Evolutionary conservation across 306 rosid genomes (phyloP), one percentile per base, ranked within the genome.

Genomic region (Medicago arabica): DNA sequence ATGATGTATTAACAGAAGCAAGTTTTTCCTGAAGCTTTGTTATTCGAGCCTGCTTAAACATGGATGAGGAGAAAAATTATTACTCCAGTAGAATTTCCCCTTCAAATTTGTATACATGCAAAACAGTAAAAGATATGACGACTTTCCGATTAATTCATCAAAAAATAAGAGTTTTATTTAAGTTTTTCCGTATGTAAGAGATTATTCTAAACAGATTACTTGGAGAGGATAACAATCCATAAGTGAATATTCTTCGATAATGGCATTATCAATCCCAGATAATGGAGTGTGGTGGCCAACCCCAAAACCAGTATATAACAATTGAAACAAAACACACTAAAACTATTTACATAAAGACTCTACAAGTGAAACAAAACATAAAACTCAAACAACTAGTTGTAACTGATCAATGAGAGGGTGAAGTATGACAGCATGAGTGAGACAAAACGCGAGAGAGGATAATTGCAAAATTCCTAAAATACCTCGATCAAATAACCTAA

Each of bases 21-120:
- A 83, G 72, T 76, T 87, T 91, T 83, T 87, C 92, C 85, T 84
- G 86, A 75, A 94, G 90, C 78, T 83, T 80, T 72, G 86, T 55
- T 7, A 91, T 76, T 64, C 95, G 85, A 71, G 87, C 87, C 97
- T 91, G 88, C 72, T 72, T 71, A 70, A 69, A 59, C 75, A 78
- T 41, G 36, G 75, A 65, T 63, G 15, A 8, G 66, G 57, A 75
- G 62, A 57, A 67, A 46, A 67, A 25, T 38, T 11, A 54, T 55
- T 21, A 50, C 38, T 38, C 39, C 18, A 17, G 74, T 51, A 38
- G 64, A 70, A 44, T 53, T 34, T 60, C 54, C 62, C 2, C 39
- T 82, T 59, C 28, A 28, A 69, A 44, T 19, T 67, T 67, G 69
- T n/a, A 36, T 16, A 9, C 69, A 61, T 23, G 8, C 21, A 63